Base-by-base conservation (phyloP, 2,329 filamentous ascomycete species). In the Sclerotinia nivalis region DNA sequence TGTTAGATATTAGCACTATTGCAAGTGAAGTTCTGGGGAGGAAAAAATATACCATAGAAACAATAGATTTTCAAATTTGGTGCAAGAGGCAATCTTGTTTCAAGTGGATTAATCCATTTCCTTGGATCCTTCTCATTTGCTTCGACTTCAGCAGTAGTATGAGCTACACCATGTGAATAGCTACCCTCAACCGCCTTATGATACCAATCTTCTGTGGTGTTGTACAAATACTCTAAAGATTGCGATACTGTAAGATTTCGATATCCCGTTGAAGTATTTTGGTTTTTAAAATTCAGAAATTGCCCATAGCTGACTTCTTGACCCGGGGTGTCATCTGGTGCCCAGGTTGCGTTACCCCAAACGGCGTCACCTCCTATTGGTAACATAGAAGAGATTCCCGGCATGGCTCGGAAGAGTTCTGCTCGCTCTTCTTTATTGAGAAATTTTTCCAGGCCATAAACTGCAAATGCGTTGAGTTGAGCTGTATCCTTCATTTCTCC, bases 401-500 rank as follows among this genome's bases (percentile, higher is more conserved):
- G 96, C 95, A 99, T 98, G 58, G 93, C 93, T 66, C 96, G 89
- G 83, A 99, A 97, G 56, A 99, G 90, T 77, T 98, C 93, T 0
- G 92, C 93, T 66, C 96, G 88, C 79, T 99, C 96, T 73, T 94
- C 90, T 76, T 91, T 93, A 76, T 90, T 94, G 60, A 99, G 84
- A 79, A 99, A 99, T 78, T 96, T 97, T 80, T 99, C 96, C 13
- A 99, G 86, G 0, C 96, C 96, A 76, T 98, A 98, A 1, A 99
- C 95, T 12, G 96, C 96, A 79, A 98, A 97, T 2, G 95, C 88
- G 76, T 98, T 98, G 31, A 99, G 87, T 80, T 98, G 96, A 0
- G 95, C 96, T 0, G 96, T 99, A 77, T 99, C 96, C 74, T 95
- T 93, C 96, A 99, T 99, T 80, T 99, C 96, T 43, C 96, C 96